These are phyloP conservation scores for Kalmusia sp. DNA, from an alignment of 2,329 filamentous ascomycete species.

Conservation along the genomic window DNA sequence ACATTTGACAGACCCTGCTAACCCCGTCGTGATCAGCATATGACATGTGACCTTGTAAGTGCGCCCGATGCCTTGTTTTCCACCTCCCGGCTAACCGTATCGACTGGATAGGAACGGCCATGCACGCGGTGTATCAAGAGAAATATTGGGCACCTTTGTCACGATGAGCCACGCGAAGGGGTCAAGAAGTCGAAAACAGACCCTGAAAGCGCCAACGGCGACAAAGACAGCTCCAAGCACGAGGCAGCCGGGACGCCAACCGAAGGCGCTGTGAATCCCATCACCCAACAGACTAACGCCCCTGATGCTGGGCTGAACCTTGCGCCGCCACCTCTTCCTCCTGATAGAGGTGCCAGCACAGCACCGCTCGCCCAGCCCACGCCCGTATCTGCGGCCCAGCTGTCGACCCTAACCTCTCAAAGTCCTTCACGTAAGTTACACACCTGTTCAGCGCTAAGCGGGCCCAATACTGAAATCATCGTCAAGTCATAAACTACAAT, in stretches of 20 bases:
- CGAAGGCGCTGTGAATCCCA: conserved; percentile 33
- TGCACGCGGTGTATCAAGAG: conserved; percentile 98
- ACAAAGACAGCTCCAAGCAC: conserved; percentile 37
- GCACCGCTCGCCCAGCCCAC: conserved; percentile 76
- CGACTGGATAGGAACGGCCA: conserved; percentile 77
- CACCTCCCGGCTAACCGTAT: conserved; percentile 43
- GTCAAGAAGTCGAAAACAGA: conserved; percentile 78
- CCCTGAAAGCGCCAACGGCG: conserved; percentile 43
- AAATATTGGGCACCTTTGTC: conserved; percentile 97
- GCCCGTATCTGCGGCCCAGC: conserved; percentile 71
- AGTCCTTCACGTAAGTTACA: conserved; percentile 76
- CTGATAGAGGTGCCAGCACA: conserved; percentile 44
- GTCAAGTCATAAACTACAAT: conserved; percentile 78
- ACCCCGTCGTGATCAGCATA: conserved; percentile 51
- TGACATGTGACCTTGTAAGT: conserved; percentile 61
- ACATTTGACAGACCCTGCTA: conserved; percentile 39
- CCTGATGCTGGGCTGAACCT: conserved; percentile 49
- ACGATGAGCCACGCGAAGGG: conserved; percentile 90
- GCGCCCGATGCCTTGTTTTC: conserved; percentile 12
- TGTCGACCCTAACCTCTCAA: conserved; percentile 67
- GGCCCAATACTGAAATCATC: conserved; percentile 33
- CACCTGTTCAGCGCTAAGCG: conserved; percentile 29
- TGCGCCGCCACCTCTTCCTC: conserved; percentile 42
- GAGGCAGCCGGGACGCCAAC: conserved; percentile 37
- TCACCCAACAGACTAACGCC: conserved; percentile 37